These are phyloP conservation scores for Lasiosphaeriaceae sp. DNA, from an alignment of 495 filamentous ascomycete genomes.

Conservation along the genomic window DNA sequence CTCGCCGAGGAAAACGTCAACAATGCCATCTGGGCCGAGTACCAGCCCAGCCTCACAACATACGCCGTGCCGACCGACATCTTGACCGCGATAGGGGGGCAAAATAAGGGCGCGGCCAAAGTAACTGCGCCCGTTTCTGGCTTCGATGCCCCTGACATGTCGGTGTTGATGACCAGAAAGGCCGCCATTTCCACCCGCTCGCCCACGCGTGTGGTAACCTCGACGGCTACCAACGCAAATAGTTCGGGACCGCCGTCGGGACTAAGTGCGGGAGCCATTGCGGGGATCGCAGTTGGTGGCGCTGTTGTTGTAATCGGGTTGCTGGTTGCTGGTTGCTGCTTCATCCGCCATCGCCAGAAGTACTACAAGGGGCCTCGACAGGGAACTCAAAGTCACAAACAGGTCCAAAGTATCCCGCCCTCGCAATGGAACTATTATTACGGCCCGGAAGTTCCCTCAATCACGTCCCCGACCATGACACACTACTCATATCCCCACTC, in stretches of 20 bases:
- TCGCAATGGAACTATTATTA: no score
- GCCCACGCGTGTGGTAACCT: constrained; percentile 10
- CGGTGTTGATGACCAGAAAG: constrained; percentile 16
- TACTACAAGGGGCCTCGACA: constrained; percentile 11
- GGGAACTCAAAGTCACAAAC: no score
- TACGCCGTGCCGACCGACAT: constrained; percentile 16
- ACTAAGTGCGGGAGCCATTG: constrained; percentile 11
- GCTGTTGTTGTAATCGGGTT: neutral
- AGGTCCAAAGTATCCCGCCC: no score
- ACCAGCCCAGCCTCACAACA: constrained; percentile 15
- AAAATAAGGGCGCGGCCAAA: constrained; percentile 10
- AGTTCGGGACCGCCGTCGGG: neutral
- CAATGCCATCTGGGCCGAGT: constrained; percentile 12
- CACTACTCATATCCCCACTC: no score
- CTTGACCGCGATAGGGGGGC: constrained; percentile 10
- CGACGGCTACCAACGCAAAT: neutral
- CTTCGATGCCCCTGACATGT: constrained; percentile 13
- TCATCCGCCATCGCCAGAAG: constrained; percentile 11
- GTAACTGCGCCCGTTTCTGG: constrained; percentile 6
- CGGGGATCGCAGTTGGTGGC: constrained; percentile 14
- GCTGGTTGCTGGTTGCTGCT: constrained; percentile 1
- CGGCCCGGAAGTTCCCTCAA: no score
- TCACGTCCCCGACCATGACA: no score
- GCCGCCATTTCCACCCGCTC: constrained; percentile 1
- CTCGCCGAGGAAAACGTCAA: constrained; percentile 14